Evolutionary conservation across 768 basidiomycete species (phyloP).

Genomic region (Trametes gibbosa): DNA sequence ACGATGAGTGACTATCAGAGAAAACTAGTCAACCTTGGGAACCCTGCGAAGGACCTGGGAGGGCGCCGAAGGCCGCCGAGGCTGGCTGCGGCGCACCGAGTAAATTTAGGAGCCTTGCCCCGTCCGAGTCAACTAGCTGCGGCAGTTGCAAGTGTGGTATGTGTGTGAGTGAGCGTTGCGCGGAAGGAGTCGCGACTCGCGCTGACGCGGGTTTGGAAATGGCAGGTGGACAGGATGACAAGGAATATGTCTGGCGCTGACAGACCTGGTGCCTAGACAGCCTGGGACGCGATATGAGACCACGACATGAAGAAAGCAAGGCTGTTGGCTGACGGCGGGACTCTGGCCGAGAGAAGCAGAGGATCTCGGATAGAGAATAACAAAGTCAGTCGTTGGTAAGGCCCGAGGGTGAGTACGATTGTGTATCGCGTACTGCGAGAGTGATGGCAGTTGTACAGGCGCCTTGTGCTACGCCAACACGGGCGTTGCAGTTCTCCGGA

Average conservation of each 20-base stretch:
- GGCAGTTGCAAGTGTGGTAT: background rate
- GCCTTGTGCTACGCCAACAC: background rate
- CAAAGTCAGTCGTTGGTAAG: background rate
- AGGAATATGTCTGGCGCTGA: slow-evolving; percentile 1
- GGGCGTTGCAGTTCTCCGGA: background rate
- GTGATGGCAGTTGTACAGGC: slow-evolving; percentile 11
- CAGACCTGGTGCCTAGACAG: background rate
- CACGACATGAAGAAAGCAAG: background rate
- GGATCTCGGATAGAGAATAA: slow-evolving; percentile 6
- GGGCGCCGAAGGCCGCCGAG: slow-evolving; percentile 6
- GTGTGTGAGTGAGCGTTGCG: slow-evolving; percentile 1
- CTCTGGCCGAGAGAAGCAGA: too few species aligned
- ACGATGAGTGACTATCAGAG: too few species aligned
- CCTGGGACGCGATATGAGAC: background rate
- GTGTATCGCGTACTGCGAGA: background rate
- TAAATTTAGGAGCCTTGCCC: background rate
- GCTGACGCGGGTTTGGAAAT: background rate
- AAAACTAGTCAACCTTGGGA: background rate
- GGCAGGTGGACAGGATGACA: background rate
- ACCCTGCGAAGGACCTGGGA: background rate
- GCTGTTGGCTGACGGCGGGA: background rate
- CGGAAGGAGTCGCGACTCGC: slow-evolving; percentile 1
- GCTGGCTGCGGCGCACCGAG: background rate
- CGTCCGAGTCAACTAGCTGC: slow-evolving; percentile 4
- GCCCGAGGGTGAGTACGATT: slow-evolving; percentile 8